Evolutionary conservation across 768 basidiomycete species (phyloP), one percentile per base, ranked within the genome.

Genomic region (Tricholoma sp.): DNA sequence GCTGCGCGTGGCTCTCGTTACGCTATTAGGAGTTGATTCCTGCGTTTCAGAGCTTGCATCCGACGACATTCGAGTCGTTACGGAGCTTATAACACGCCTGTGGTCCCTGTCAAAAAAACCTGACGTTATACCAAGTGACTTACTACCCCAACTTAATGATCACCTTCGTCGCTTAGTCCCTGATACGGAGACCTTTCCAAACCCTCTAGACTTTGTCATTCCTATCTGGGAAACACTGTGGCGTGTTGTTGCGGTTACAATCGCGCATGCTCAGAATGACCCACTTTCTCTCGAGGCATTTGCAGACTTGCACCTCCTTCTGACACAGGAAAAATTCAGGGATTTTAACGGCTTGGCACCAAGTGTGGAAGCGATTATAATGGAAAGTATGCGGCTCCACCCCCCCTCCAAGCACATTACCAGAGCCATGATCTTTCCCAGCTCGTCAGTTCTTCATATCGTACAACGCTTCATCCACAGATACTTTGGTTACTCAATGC

Each of bases 151-250:
- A 1, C 67, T 83, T 5, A 74, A 75, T 49, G 5, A 46, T 2
- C 69, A 69, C 50, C 66, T 85, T 19, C 67, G 71, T 2, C 63
- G 55, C 1, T 77, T 84, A 59, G 58, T 85, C 21, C 74, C 77
- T 1, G 67, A 74, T 32, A 52, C 47, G 0, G 61, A 66, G 0
- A 57, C 27, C 4, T 73, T 70, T 52, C 67, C 70, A 1, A 73
- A 78, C 37, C 78, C 80, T 0, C 66, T 85, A 14, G 74, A 84
- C 46, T 75, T 75, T 56, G 72, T 86, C 55, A 75, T 86, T 45
- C 84, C 84, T 0, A 69, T 79, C 0, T 86, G 82, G 73, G 85
- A 86, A 63, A 81, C 80, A 0, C 67, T 85, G 46, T 86, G 85
- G 85, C 76, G 83, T 11, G 76, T 85, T 19, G 71, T 83, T 52